Evolutionary conservation across 1,284 basidiomycete species (phyloP), one percentile per base, ranked within the genome.

Genomic region (Caloboletus firmus): DNA sequence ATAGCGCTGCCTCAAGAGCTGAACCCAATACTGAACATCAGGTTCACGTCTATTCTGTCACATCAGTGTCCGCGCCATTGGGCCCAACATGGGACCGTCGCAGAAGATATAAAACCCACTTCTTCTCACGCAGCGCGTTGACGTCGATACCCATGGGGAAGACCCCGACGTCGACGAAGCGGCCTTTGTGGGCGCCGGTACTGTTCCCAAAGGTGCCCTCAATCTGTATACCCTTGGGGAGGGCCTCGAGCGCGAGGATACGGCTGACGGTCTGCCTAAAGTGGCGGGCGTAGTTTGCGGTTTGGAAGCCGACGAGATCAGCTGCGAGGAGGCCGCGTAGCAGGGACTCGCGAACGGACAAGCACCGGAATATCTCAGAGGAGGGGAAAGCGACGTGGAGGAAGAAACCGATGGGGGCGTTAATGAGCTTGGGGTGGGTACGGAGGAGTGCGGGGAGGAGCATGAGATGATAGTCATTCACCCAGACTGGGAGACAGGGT

Each of bases 81-180:
- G 22, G 2, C 32, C 46, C 49, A 36, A 45, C 4, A 43, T n/a
- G 45, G 34, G 46, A 43, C 51, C 42, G 36, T 30, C 51, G 42
- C 13, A 49, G n/a, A 54, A 54, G 44, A 36, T 45, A 55, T 46
- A 5, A 48, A 28, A 71, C 79, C 49, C 61, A 85, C 85, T 82
- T 85, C 70, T 85, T 86, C 59, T 83, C 77, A 54, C 84, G 83
- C 43, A 94, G 73, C 52, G 81, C 79, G 52, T 75, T 73, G 17
- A 93, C 90, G 63, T 94, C 93, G 58, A 95, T 93, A 4, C 93
- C 93, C 82, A 95, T 93, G 0, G 92, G 90, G 71, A 93, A 93
- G 15, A 91, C 89, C 1, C 87, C 87, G 7, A 94, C 90, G 59
- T 92, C 89, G 39, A 93, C 87, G 62, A 94, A 93, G 5, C 83